A percentile compares a stretch with the other conserved stretches of the same genome.
phyloP scores from a whole-genome alignment of 495 filamentous ascomycete species.

The Aspergillus nidulans region DNA sequence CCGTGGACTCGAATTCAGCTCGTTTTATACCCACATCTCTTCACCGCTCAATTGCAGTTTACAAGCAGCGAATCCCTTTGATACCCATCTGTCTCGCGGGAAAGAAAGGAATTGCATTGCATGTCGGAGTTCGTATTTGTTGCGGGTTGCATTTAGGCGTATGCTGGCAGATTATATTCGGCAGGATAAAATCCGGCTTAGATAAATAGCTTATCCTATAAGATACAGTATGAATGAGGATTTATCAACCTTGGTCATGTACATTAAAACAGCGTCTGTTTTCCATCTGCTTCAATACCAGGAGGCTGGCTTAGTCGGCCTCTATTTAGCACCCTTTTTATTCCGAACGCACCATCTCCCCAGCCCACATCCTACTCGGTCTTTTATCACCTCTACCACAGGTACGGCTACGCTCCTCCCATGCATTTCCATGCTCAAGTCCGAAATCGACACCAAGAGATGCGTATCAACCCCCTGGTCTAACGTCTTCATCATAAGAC shows the following conservation, averaged over 20 bases:
- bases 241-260: no score
- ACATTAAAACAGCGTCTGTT: no score
- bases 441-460: conserved; percentile 31
- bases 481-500: conserved; percentile 35
- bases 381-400: conserved; percentile 42
- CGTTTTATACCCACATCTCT: not conserved
- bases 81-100: conserved; percentile 25
- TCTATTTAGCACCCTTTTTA: not conserved
- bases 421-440: not conserved
- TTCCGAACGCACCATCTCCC: conserved; percentile 41
- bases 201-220: conserved; percentile 10
- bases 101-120: conserved; percentile 17
- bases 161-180: conserved; percentile 3
- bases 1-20: not conserved
- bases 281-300: no score
- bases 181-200: not conserved
- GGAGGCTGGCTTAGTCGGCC: no score
- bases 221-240: no score
- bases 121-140: conserved; percentile 27
- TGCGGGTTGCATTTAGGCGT: conserved; percentile 13
- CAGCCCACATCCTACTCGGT: conserved; percentile 30
- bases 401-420: conserved; percentile 10
- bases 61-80: no score
- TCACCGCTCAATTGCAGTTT: not conserved
- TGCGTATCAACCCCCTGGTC: conserved; percentile 42